Base-by-base conservation (phyloP, 495 filamentous ascomycete species). In the Tuber umbilicatum region DNA sequence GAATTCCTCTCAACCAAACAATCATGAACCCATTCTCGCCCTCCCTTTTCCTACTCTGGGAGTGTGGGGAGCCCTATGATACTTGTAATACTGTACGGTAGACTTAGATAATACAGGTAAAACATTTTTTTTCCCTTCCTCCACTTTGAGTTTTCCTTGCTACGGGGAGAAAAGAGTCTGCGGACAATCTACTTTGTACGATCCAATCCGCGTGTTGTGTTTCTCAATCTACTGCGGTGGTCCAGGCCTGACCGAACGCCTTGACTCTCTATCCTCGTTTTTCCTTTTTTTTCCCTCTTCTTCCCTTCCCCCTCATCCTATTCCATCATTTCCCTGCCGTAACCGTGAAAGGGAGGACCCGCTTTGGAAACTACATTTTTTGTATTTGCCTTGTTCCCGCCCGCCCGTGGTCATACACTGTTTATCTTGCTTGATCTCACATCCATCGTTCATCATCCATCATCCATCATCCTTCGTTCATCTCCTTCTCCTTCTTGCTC, bases 321-420 rank as follows among this genome's bases (percentile, higher is more conserved):
- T 64, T 64, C 6, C 55, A 64, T 35, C 27, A 64, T 64, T 64
- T 64, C 55, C 55, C 55, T 64, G 55, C 55, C 55, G 55, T 31
- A 17, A 31, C 55, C 0, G 27, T 64, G 55, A 27, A 64, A 35
- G 31, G 55, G 14, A 1, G 10, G 55, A 64, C 55, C 55, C 55
- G 14, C 55, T 60, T 60, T 31, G 27, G 27, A 17, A 17, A 64
- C 55, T 35, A 2, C 55, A 35, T 64, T 64, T 42, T 42, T 42
- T 45, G 17, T 70, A 47, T 70, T n/a, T 21, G 27, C 69, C 35
- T 19, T 19, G 55, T 64, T 64, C 55, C 55, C 4, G 27, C 27
- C 55, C 55, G 5, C 35, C 55, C 27, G 27, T 64, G 55, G 14
- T 64, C 10, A 12, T 17, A 27, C 50, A 1, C 5, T 55, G n/a